A percentile compares a stretch with the other conserved stretches of the same genome.
Evolutionary conservation across 2,329 filamentous ascomycete genomes (phyloP).

Genomic region (Phyllosticta ampelicida): DNA sequence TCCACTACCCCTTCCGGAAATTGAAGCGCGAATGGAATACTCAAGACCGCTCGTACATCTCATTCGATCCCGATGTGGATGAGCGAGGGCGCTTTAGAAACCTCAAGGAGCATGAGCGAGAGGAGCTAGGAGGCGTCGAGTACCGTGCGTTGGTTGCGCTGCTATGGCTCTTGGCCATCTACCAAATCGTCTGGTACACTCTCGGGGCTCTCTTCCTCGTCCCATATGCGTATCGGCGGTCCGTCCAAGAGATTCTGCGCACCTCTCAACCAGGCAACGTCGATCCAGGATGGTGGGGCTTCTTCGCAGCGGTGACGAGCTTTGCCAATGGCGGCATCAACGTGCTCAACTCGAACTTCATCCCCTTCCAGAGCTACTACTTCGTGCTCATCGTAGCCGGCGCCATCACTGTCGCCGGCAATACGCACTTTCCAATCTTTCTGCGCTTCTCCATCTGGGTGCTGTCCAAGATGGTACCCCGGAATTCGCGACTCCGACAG

Average conservation of each 20-base stretch:
- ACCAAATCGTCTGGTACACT: conserved; percentile 22
- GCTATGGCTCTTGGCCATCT: conserved; percentile 14
- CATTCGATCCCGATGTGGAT: conserved; percentile 22
- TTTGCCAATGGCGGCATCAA: conserved; percentile 25
- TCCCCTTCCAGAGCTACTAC: conserved; percentile 31
- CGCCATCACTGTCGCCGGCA: conserved; percentile 51
- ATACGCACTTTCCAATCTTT: conserved; percentile 56
- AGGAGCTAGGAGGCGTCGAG: conserved; percentile 33
- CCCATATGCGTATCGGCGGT: conserved; percentile 12
- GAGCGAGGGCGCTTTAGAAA: conserved; percentile 21
- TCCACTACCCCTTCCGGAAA: conserved; percentile 15
- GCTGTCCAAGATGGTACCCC: conserved; percentile 25
- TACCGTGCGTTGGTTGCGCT: conserved; percentile 24
- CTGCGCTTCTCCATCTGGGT: conserved; percentile 50
- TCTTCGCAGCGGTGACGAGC: conserved; percentile 21
- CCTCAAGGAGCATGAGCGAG: conserved; percentile 32
- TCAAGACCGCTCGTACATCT: conserved; percentile 21
- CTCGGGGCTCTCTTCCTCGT: conserved; percentile 13
- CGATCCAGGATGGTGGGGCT: conserved; percentile 21
- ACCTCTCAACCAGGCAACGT: conserved; percentile 16
- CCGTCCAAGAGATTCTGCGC: conserved; percentile 4
- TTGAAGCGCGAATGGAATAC: conserved; percentile 17
- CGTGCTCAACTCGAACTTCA: conserved; percentile 19
- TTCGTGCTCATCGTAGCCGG: conserved; percentile 40
- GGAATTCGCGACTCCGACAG: conserved; percentile 13